Evolutionary conservation across 768 basidiomycete species (phyloP).

Genomic region (Tylopilus balloui): DNA sequence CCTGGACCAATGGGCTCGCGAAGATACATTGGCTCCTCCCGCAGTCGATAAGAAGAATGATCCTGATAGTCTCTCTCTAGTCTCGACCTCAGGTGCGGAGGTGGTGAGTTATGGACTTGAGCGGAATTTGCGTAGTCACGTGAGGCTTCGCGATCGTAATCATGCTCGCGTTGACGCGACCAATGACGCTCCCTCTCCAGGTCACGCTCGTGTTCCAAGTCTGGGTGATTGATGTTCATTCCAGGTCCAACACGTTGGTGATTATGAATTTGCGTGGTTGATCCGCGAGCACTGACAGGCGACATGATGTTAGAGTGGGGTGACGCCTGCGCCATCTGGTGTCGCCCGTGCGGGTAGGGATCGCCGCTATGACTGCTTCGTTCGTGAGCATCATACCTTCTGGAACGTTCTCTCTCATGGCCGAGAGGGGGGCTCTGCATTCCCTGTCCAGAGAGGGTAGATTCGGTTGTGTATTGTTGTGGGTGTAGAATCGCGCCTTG

Average conservation of each 20-base stretch:
- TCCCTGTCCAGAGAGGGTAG: slow-evolving; percentile 40
- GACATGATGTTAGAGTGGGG: slow-evolving; percentile 33
- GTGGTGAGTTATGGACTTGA: slow-evolving; percentile 39
- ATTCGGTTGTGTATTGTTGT: slow-evolving; percentile 46
- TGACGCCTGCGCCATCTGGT: slow-evolving; percentile 30
- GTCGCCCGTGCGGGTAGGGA: slow-evolving; percentile 31
- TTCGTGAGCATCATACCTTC: slow-evolving; percentile 49
- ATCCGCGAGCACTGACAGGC: slow-evolving; percentile 34
- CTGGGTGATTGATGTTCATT: slow-evolving; percentile 45
- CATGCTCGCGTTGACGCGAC: slow-evolving; percentile 40
- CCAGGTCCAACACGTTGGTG: slow-evolving; percentile 68
- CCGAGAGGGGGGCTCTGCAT: slow-evolving; percentile 47
- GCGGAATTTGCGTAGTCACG: slow-evolving; percentile 30
- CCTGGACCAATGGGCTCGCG: slow-evolving; percentile 32
- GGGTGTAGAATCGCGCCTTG: slow-evolving; percentile 39
- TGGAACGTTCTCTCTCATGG: slow-evolving; percentile 40
- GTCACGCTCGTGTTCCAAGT: slow-evolving; percentile 36
- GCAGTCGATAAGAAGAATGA: slow-evolving; percentile 28
- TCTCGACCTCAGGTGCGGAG: slow-evolving; percentile 37
- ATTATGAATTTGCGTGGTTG: slow-evolving; percentile 46
- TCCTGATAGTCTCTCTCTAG: slow-evolving; percentile 31
- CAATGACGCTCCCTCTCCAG: slow-evolving; percentile 44
- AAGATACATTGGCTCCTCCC: slow-evolving; percentile 27
- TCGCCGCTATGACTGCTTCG: slow-evolving; percentile 32
- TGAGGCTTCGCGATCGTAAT: slow-evolving; percentile 35